A percentile compares a stretch with the other conserved stretches of the same genome.
Evolutionary conservation across 257 asterid genomes (phyloP).

Genomic region (Misopates orontium): DNA sequence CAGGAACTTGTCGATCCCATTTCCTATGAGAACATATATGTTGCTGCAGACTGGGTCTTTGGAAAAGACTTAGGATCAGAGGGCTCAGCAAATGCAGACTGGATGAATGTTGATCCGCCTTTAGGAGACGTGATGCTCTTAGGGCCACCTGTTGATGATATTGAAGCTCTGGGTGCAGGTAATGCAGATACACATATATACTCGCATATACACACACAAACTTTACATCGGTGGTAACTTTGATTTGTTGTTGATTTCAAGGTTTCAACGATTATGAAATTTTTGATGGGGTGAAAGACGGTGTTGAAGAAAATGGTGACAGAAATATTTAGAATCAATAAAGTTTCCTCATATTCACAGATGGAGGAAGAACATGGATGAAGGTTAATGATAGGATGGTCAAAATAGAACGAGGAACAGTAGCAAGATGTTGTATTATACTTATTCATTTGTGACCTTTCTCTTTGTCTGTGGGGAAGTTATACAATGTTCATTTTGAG

Average conservation of each 20-base stretch:
- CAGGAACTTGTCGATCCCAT: constrained; percentile 60
- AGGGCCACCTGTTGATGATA: constrained; percentile 61
- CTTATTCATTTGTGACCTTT: neutral
- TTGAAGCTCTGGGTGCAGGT: constrained; percentile 86
- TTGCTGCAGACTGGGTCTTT: constrained; percentile 76
- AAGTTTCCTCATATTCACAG: neutral
- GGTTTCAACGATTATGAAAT: constrained; percentile 86
- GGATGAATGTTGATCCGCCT: constrained; percentile 86
- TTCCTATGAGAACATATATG: constrained; percentile 52
- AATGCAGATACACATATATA: neutral
- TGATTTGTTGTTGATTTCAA: constrained; percentile 34
- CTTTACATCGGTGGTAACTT: neutral
- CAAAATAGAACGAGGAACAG: neutral
- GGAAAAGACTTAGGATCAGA: constrained; percentile 50
- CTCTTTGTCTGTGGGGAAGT: neutral
- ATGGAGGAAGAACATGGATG: neutral
- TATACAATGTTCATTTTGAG: neutral
- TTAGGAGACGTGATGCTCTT: constrained; percentile 50
- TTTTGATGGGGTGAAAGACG: constrained; percentile 62
- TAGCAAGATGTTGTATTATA: neutral
- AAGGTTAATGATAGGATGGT: neutral
- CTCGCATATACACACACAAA: too few species aligned
- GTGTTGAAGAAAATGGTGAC: constrained; percentile 51
- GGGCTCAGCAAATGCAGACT: constrained; percentile 53
- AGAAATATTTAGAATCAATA: neutral